Evolutionary conservation across 148 eudicot species (phyloP), one percentile per base, ranked within the genome.

Genomic region (Rhododendron vialii): DNA sequence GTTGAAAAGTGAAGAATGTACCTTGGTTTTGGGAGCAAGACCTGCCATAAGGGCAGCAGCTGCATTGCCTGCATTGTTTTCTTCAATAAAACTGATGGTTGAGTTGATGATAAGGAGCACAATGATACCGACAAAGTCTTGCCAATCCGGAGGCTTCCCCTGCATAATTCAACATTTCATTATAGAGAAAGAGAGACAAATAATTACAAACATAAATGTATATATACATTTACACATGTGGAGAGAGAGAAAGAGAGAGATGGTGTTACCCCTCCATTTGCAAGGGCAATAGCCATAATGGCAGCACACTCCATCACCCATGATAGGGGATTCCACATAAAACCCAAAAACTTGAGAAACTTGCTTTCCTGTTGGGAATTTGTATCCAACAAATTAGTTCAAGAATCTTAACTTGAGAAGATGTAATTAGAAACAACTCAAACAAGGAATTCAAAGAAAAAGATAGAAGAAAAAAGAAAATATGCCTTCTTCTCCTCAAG

Each of bases 291-390:
- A 73, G 98, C 98, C 96, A 95, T 95, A 45, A 94, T 85, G 18
- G 98, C 98, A 83, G 98, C 98, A 36, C 50, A 33, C 76, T 93
- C 98, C 98, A 95, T 95, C 51, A 93, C 96, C 98, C 98, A 93
- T 92, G 98, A 93, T 30, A 95, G 85, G 63, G 98, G 98, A 87
- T 95, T 95, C 98, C 98, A 95, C 96, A 93, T 93, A 85, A 93
- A 95, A 53, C 95, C 95, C 83, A 95, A 84, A 81, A 93, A 93
- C 89, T 92, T 95, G 57, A 93, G 91, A 10, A 95, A 0, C 86
- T 95, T 93, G 87, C 89, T 84, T 17, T 91, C 95, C 98, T 94
- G 86, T 88, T 67, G 55, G 74, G 84, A 17, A 55, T 71, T 51
- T 22, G 41, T 14, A 45, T 57, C 24, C 33, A 77, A 86, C 13